Evolutionary conservation across 164 flowering plant species (phyloP), one percentile per base, ranked within the genome.

Genomic region (Litsea cubeba): DNA sequence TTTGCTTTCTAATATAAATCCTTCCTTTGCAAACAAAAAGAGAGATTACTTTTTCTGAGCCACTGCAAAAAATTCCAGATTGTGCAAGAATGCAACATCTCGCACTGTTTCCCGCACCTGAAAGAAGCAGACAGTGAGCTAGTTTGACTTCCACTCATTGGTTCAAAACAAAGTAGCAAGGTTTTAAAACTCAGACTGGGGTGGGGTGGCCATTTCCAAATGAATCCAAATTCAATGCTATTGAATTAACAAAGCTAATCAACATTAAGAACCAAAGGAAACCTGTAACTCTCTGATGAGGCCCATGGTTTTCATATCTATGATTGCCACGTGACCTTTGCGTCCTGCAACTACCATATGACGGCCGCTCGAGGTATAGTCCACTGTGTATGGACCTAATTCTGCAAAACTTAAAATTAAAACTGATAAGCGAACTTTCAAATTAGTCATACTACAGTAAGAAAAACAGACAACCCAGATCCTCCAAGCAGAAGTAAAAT

Each of bases 81-180:
- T 89, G 85, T 91, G 97, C 88, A 91, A 82, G 84, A 90, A 93
- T 25, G 77, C 90, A 28, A 91, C 87, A 90, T 95, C 98, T 69
- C 95, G 92, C 22, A 93, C 92, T 25, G 94, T 93, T 82, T 95
- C 98, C 81, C 88, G 87, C 20, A 95, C 98, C 98, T 95, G 87
- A 67, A 85, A 79, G 75, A 63, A 50, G 17, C 22, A 69, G 25
- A 68, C 8, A 28, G 65, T 50, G 28, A 66, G 69, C 69, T 30
- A 12, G 3, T 25, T 12, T 10, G 5, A 63, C 66, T 63, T 25
- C 15, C 23, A 4, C 14, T 54, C 60, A 54, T 54, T 54, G n/a
- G 60, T 4, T 54, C n/a, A 54, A 54, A 18, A 54, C 7, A 54
- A 15, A 54, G 60, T 5, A 15, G 20, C n/a, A 54, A 54, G 60